A percentile compares a stretch with the other conserved stretches of the same genome.
Conservation (phyloP, 352 stramenopile genomes). For the Globisporangium nagaii region DNA sequence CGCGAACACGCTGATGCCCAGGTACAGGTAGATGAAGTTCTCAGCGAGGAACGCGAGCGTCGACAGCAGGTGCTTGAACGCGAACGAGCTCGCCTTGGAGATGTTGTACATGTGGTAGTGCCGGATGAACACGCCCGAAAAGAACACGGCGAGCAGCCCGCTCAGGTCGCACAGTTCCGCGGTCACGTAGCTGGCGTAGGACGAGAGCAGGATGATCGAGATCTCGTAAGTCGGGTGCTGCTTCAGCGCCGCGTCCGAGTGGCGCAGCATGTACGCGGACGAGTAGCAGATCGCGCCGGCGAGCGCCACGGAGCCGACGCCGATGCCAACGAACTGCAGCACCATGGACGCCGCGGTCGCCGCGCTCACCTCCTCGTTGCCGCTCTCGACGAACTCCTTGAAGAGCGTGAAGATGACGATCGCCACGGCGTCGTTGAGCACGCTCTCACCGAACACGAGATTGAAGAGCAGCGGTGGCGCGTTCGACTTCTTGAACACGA, state of each 20-base stretch:
- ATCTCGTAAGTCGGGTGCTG: conserved; percentile 44
- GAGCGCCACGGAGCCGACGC: conserved; percentile 41
- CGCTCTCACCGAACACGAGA: conserved; percentile 83
- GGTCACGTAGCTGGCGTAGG: conserved; percentile 38
- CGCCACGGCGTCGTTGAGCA: conserved; percentile 58
- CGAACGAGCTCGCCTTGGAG: conserved; percentile 23
- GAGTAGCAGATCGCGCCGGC: conserved; percentile 37
- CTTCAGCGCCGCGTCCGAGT: conserved; percentile 11
- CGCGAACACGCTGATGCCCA: conserved; percentile 39
- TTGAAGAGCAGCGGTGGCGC: conserved; percentile 71
- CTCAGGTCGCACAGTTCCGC: conserved; percentile 31
- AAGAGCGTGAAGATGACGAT: conserved; percentile 77
- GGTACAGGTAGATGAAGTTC: conserved; percentile 51
- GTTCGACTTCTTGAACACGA: conserved; percentile 61
- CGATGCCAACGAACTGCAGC: conserved; percentile 29
- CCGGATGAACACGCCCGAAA: conserved; percentile 57
- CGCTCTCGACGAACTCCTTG: conserved; percentile 40
- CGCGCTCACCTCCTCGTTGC: conserved; percentile 26
- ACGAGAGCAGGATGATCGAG: conserved; percentile 43
- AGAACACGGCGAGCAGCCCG: conserved; percentile 84
- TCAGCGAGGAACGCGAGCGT: conserved; percentile 40
- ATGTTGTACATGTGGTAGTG: conserved; percentile 53
- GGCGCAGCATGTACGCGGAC: conserved; percentile 28
- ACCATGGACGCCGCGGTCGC: conserved; percentile 19
- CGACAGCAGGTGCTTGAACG: conserved; percentile 34